phyloP scores from a whole-genome alignment of 495 filamentous ascomycete species.

The Tetracladium marchalianum region DNA sequence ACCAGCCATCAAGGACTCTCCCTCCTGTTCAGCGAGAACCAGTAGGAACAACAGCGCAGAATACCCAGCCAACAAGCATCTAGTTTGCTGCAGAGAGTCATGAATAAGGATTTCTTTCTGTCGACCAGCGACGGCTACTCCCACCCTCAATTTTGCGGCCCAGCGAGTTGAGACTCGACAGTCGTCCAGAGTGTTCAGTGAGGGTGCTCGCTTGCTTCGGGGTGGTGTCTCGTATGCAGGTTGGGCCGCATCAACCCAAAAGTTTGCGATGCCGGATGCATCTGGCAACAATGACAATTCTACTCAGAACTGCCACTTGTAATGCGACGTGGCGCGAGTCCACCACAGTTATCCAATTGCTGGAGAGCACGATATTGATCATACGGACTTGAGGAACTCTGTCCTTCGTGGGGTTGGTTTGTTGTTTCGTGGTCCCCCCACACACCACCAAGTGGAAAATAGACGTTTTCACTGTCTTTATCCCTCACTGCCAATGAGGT shows the following conservation, averaged over 20 bases:
- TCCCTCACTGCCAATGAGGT: constrained; percentile 24
- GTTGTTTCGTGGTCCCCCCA: constrained; percentile 8
- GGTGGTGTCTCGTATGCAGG: neutral
- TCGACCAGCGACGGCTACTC: too few relatives aligned
- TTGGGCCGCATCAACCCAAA: constrained; percentile 19
- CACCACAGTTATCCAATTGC: constrained; percentile 28
- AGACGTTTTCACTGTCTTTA: constrained; percentile 12
- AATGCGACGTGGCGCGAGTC: constrained; percentile 44
- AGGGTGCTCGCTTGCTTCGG: constrained; percentile 21
- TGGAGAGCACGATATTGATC: constrained; percentile 31
- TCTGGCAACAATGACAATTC: constrained; percentile 3
- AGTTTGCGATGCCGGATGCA: constrained; percentile 22
- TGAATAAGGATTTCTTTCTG: constrained; percentile 10
- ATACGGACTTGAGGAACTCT: constrained; percentile 29
- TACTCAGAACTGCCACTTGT: constrained; percentile 19
- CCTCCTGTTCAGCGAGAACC: constrained; percentile 18
- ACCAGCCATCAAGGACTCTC: constrained; percentile 8
- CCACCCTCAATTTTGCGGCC: neutral
- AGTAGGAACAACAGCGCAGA: constrained; percentile 14
- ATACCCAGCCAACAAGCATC: constrained; percentile 16
- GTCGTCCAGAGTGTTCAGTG: constrained; percentile 21
- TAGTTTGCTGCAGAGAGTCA: constrained; percentile 12
- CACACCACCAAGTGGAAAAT: constrained; percentile 20
- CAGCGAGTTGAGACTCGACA: constrained; percentile 9
- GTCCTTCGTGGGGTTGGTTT: constrained; percentile 12